Evolutionary conservation across 257 asterid genomes (phyloP).

Genomic region (Nyctanthes arbortristis): DNA sequence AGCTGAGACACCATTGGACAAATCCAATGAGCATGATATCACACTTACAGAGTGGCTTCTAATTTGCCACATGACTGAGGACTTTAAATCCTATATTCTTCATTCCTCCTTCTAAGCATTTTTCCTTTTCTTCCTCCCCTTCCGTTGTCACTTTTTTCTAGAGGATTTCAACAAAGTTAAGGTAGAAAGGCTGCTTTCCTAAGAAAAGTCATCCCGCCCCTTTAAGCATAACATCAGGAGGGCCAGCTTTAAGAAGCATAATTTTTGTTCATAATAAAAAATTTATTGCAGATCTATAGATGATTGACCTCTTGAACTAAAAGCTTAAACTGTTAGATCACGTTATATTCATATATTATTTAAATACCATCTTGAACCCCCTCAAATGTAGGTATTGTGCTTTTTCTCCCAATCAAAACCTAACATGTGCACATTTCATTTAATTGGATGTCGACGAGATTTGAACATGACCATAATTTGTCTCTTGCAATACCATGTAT

Average conservation of each 20-base stretch:
- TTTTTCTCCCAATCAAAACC: no score
- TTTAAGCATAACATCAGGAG: not conserved
- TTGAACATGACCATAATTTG: no score
- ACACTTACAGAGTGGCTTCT: not conserved
- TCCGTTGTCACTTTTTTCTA: not conserved
- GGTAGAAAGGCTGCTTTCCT: not conserved
- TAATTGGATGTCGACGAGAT: no score
- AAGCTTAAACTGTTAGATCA: no score
- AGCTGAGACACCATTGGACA: not conserved
- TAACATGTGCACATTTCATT: no score
- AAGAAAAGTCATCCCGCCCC: not conserved
- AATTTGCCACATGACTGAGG: not conserved
- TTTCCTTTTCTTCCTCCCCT: not conserved
- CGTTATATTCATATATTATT: no score
- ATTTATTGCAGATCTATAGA: not conserved
- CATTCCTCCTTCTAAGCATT: not conserved
- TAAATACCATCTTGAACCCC: no score
- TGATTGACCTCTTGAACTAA: no score
- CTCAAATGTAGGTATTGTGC: no score
- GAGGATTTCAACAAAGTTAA: not conserved
- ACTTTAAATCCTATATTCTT: not conserved
- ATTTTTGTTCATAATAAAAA: not conserved
- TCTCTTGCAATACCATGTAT: no score
- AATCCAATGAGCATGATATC: not conserved
- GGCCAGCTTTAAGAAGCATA: not conserved